Conservation (phyloP, 2,329 filamentous ascomycete species). For the Bipolaris victoriae region DNA sequence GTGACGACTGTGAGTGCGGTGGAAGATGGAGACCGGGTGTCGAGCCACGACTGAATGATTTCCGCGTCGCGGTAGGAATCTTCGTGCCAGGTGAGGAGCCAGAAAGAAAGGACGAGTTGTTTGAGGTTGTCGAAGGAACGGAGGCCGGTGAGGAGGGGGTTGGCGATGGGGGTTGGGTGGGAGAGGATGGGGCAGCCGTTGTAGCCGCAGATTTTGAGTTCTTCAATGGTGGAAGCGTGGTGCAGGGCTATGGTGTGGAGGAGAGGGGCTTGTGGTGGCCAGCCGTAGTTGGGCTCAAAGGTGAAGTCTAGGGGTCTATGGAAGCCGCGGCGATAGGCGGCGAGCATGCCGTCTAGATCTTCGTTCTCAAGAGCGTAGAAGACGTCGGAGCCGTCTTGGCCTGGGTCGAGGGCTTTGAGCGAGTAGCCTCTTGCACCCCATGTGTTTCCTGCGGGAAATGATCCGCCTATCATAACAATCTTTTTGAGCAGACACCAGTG, state of each 20-base stretch:
- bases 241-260: conserved; percentile 52
- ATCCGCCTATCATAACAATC: conserved; percentile 54
- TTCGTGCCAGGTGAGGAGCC: conserved; percentile 52
- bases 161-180: conserved; percentile 47
- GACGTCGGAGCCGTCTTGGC: conserved; percentile 23
- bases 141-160: conserved; percentile 48
- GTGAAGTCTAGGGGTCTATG: conserved; percentile 26
- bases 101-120: conserved; percentile 51
- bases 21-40: conserved; percentile 47
- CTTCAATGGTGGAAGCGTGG: conserved; percentile 50
- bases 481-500: conserved; percentile 52
- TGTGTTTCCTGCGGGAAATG: conserved; percentile 53
- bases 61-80: conserved; percentile 48
- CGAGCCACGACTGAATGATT: conserved; percentile 54
- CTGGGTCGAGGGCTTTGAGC: conserved; percentile 38
- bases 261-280: conserved; percentile 49
- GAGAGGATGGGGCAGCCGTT: conserved; percentile 52
- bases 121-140: conserved; percentile 52
- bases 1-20: conserved; percentile 49
- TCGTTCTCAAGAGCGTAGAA: conserved; percentile 39
- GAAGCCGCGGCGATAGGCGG: conserved; percentile 33
- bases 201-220: conserved; percentile 58
- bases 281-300: conserved; percentile 51
- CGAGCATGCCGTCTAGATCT: conserved; percentile 32
- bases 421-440: conserved; percentile 50